Evolutionary conservation across 2,329 filamentous ascomycete species (phyloP).

Genomic region (Rhytidhysteron rufulum): DNA sequence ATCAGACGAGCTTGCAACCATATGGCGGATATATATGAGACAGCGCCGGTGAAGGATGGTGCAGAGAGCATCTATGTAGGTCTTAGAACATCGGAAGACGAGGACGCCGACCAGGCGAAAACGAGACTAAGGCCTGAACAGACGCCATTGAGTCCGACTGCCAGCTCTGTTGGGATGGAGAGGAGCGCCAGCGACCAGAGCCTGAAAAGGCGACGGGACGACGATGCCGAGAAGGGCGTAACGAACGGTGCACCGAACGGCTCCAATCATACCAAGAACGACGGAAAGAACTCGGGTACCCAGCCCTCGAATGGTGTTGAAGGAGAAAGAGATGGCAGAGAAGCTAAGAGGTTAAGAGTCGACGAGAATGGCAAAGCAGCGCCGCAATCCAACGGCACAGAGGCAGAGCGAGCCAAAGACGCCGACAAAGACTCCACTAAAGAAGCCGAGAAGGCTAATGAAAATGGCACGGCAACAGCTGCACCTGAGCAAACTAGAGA

Average conservation of each 20-base stretch:
- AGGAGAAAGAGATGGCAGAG: slow-evolving; percentile 4
- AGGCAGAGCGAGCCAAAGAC: not conserved
- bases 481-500: slow-evolving; percentile 9
- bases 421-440: too few relatives aligned
- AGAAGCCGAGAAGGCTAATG: too few relatives aligned
- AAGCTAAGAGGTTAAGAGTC: slow-evolving; percentile 5
- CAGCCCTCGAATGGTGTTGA: not conserved
- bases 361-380: slow-evolving; percentile 3
- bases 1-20: slow-evolving; percentile 71
- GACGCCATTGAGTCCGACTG: slow-evolving; percentile 13
- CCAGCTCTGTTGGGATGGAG: slow-evolving; percentile 17
- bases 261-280: not conserved
- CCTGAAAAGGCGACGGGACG: slow-evolving; percentile 15
- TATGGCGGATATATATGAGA: slow-evolving; percentile 58
- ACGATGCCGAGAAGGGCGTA: slow-evolving; percentile 7
- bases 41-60: slow-evolving; percentile 34
- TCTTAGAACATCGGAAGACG: slow-evolving; percentile 37
- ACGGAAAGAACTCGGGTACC: not conserved
- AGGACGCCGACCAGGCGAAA: slow-evolving; percentile 22
- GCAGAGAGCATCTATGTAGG: slow-evolving; percentile 46
- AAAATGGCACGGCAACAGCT: not conserved
- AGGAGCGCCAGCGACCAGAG: slow-evolving; percentile 21
- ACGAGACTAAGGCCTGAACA: slow-evolving; percentile 26
- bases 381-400: slow-evolving; percentile 2
- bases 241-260: not conserved